Percentiles rank a stretch among this genome's conserved stretches.
These are phyloP conservation scores for Chenopodium album DNA, from an alignment of 148 eudicot species.

Conservation along the genomic window DNA sequence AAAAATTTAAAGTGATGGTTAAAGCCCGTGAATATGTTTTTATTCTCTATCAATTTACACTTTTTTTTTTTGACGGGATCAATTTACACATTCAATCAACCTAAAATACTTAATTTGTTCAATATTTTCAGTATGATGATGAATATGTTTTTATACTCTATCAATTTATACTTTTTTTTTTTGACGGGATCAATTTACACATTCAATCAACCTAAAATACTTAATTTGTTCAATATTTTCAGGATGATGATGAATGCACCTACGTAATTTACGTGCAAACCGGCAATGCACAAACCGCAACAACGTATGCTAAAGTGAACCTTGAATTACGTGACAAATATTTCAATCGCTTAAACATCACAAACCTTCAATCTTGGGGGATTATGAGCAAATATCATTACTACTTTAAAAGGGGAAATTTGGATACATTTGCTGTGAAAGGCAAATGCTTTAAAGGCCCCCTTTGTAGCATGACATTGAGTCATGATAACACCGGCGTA, in stretches of 20 bases:
- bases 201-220: no score
- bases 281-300: slow-evolving; percentile 14
- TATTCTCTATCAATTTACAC: no score
- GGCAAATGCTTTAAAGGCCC: slow-evolving; percentile 20
- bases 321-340: slow-evolving; percentile 29
- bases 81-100: no score
- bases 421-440: slow-evolving; percentile 23
- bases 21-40: no score
- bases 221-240: no score
- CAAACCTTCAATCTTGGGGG: slow-evolving; percentile 29
- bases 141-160: no score
- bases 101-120: no score
- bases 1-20: no score
- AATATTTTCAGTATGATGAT: neutral
- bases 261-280: slow-evolving; percentile 31
- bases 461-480: slow-evolving; percentile 28
- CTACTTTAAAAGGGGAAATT: slow-evolving; percentile 22
- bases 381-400: slow-evolving; percentile 20
- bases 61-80: no score
- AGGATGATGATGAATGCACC: slow-evolving; percentile 19
- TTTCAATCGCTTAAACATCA: slow-evolving; percentile 17
- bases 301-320: slow-evolving; percentile 30
- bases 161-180: no score
- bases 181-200: no score
- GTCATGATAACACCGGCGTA: slow-evolving; percentile 30